Conservation (phyloP, 441 rosid genomes). For the Viola pubescens region DNA sequence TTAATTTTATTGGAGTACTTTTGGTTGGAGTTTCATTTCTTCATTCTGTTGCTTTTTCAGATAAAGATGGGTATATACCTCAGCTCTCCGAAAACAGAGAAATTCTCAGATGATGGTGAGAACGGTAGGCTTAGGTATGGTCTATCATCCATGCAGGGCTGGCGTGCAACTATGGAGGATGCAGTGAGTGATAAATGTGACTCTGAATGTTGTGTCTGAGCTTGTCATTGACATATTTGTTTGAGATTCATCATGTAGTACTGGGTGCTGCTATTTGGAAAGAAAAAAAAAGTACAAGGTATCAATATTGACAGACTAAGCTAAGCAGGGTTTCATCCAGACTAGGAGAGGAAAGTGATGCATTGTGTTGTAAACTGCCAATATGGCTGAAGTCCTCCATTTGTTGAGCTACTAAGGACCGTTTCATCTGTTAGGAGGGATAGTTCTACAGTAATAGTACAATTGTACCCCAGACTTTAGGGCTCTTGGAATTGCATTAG, state of each 20-base stretch:
- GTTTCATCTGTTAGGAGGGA: too few relatives aligned
- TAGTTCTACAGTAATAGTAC: too few relatives aligned
- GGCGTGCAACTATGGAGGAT: constrained; percentile 99
- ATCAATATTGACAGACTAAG: neutral
- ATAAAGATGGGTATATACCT: constrained; percentile 83
- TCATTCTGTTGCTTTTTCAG: constrained; percentile 15
- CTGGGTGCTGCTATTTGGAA: too few relatives aligned
- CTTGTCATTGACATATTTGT: too few relatives aligned
- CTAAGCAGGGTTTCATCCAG: neutral
- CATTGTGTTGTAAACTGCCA: too few relatives aligned
- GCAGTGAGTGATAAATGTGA: constrained; percentile 54
- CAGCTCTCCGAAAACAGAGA: constrained; percentile 89
- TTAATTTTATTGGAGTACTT: neutral
- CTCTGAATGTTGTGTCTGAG: neutral
- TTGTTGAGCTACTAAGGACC: too few relatives aligned
- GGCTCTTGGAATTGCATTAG: neutral
- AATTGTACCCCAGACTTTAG: neutral
- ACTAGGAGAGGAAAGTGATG: neutral
- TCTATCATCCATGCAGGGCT: constrained; percentile 96
- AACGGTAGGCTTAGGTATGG: constrained; percentile 77
- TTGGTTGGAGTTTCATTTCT: neutral
- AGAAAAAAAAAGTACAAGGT: neutral
- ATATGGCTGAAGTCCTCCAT: too few relatives aligned
- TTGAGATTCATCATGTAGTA: too few relatives aligned
- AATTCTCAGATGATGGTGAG: constrained; percentile 82